These are phyloP conservation scores for Pseudocercospora musae DNA, from an alignment of 2,329 filamentous ascomycete genomes.

Conservation along the genomic window DNA sequence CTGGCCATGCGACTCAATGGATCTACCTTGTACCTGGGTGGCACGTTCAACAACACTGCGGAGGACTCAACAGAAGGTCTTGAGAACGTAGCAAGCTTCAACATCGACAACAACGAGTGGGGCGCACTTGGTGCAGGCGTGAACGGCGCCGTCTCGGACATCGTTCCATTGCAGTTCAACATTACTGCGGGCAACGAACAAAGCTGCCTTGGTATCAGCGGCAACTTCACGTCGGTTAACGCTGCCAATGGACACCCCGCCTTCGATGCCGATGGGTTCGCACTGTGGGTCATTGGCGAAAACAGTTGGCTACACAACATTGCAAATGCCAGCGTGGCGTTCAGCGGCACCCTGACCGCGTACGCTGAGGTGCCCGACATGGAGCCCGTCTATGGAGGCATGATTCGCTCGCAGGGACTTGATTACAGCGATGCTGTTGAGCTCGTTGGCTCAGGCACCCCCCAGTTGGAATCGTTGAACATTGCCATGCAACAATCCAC, in stretches of 20 bases:
- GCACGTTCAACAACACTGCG: conserved; percentile 74
- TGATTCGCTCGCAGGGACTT: conserved; percentile 71
- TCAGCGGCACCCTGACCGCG: conserved; percentile 71
- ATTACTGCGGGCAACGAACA: conserved; percentile 66
- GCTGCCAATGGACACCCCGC: conserved; percentile 63
- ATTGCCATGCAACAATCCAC: conserved; percentile 49
- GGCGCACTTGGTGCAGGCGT: conserved; percentile 78
- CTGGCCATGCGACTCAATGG: conserved; percentile 65
- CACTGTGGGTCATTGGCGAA: conserved; percentile 83
- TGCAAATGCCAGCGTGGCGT: conserved; percentile 56
- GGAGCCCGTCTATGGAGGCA: conserved; percentile 73
- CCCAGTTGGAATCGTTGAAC: conserved; percentile 49
- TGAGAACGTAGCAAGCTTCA: conserved; percentile 73
- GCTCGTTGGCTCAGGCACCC: conserved; percentile 49
- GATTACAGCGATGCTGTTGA: conserved; percentile 69
- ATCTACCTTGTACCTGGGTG: conserved; percentile 72
- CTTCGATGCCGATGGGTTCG: conserved; percentile 69
- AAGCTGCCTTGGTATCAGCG: conserved; percentile 73
- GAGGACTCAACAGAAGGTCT: conserved; percentile 62
- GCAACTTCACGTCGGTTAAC: conserved; percentile 71
- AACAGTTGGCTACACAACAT: conserved; percentile 87
- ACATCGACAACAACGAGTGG: conserved; percentile 68
- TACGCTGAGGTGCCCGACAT: conserved; percentile 62
- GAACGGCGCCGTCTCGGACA: conserved; percentile 69
- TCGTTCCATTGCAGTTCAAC: conserved; percentile 78